phyloP scores from a whole-genome alignment of 2,329 filamentous ascomycete genomes.

The Passalora sequoiae region DNA sequence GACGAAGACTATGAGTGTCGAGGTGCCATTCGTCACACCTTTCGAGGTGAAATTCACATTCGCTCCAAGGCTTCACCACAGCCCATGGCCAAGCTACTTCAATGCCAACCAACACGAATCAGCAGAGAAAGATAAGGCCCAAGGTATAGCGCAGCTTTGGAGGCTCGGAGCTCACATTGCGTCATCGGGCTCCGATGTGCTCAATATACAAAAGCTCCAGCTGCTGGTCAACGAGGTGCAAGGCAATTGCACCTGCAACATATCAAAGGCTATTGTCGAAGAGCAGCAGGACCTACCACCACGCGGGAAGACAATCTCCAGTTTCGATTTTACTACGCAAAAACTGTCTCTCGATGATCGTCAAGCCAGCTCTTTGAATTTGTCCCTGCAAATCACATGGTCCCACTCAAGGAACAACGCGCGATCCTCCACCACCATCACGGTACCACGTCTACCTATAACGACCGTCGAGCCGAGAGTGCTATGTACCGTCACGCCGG shows the following conservation, averaged over 20 bases:
- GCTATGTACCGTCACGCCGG: constrained; percentile 47
- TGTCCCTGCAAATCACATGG: constrained; percentile 74
- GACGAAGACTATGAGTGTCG: constrained; percentile 63
- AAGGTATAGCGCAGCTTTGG: constrained; percentile 77
- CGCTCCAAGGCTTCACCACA: constrained; percentile 68
- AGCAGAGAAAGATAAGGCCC: constrained; percentile 26
- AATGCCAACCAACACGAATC: constrained; percentile 35
- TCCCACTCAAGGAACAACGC: constrained; percentile 44
- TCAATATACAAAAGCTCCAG: constrained; percentile 59
- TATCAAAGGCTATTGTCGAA: constrained; percentile 17
- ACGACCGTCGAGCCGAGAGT: constrained; percentile 83
- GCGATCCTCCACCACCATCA: constrained; percentile 58
- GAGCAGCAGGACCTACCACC: constrained; percentile 16
- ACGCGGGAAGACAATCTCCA: constrained; percentile 10
- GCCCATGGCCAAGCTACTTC: constrained; percentile 86
- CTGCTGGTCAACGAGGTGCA: constrained; percentile 58
- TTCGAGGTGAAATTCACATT: constrained; percentile 93
- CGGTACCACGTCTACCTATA: constrained; percentile 73
- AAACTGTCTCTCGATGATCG: constrained; percentile 80
- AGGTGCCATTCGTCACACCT: constrained; percentile 69
- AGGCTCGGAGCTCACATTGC: constrained; percentile 64
- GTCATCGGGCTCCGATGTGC: constrained; percentile 66
- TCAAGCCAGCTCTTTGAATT: constrained; percentile 65
- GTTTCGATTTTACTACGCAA: constrained; percentile 57
- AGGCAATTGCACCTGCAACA: constrained; percentile 56